A percentile compares a stretch with the other conserved stretches of the same genome.
Conservation (phyloP, 2,329 filamentous ascomycete genomes). For the Xylaria sp. region DNA sequence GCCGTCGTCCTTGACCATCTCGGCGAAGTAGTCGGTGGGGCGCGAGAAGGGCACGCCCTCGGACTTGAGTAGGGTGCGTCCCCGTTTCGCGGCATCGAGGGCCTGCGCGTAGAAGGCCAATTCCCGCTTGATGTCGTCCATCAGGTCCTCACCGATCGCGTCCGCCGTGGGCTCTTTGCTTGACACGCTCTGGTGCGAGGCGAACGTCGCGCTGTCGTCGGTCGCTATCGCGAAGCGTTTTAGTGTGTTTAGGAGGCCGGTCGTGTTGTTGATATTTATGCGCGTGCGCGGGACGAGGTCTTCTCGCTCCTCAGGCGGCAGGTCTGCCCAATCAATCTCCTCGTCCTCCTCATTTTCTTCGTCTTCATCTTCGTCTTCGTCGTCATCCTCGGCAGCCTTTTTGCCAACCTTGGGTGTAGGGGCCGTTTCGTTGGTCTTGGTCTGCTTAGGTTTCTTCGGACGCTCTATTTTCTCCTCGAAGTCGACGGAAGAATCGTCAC, state of each 20-base stretch:
- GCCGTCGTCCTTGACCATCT: constrained; percentile 98
- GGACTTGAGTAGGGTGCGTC: constrained; percentile 77
- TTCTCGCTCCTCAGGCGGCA: constrained; percentile 75
- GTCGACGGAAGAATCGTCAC: constrained; percentile 78
- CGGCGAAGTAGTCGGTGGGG: constrained; percentile 95
- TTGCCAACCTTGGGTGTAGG: constrained; percentile 55
- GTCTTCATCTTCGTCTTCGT: constrained; percentile 59
- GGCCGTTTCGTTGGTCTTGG: constrained; percentile 40
- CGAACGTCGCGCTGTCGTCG: constrained; percentile 77
- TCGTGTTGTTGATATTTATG: constrained; percentile 91
- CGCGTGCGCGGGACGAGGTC: constrained; percentile 38
- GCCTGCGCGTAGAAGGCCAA: constrained; percentile 93
- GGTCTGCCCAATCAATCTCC: constrained; percentile 89
- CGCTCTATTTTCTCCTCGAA: constrained; percentile 77
- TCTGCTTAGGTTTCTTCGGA: constrained; percentile 57
- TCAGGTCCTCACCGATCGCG: constrained; percentile 79
- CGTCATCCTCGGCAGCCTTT: constrained; percentile 48
- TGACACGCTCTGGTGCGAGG: constrained; percentile 78
- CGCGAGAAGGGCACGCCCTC: constrained; percentile 88
- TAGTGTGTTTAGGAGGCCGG: constrained; percentile 82
- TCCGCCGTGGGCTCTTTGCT: constrained; percentile 70
- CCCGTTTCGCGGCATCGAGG: constrained; percentile 79
- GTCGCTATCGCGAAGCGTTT: constrained; percentile 81
- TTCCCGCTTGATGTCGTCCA: constrained; percentile 93
- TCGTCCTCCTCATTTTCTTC: constrained; percentile 79